Percentiles rank a stretch among this genome's conserved stretches.
Conservation (phyloP, 2,329 filamentous ascomycete genomes). For the Claviceps quebecensis region DNA sequence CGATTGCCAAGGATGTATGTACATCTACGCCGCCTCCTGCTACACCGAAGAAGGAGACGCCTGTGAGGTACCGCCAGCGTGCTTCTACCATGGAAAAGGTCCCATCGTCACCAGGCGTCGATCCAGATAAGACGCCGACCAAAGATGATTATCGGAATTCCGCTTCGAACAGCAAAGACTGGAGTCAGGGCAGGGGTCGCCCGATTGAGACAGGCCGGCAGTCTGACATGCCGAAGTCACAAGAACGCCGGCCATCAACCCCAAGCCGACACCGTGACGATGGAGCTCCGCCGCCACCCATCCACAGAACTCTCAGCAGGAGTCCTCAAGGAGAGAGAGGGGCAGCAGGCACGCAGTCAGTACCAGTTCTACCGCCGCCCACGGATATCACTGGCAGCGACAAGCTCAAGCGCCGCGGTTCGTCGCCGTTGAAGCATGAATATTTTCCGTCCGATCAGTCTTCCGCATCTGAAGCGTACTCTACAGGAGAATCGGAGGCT, state of each 20-base stretch:
- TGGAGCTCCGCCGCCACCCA: slow-evolving; percentile 40
- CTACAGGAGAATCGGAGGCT: slow-evolving; percentile 35
- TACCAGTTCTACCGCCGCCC: slow-evolving; percentile 10
- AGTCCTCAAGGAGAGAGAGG: slow-evolving; percentile 15
- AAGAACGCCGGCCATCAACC: slow-evolving; percentile 11
- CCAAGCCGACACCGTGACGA: slow-evolving; percentile 32
- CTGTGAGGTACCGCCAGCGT: slow-evolving; percentile 14
- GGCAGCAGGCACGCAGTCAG: slow-evolving; percentile 2
- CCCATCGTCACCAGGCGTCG: background rate
- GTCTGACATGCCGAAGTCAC: slow-evolving; percentile 17
- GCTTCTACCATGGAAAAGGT: background rate
- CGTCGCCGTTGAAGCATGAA: slow-evolving; percentile 92
- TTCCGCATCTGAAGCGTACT: slow-evolving; percentile 39
- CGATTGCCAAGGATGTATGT: slow-evolving; percentile 8
- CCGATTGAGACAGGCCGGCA: slow-evolving; percentile 24
- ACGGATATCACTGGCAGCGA: slow-evolving; percentile 28
- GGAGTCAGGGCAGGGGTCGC: slow-evolving; percentile 14
- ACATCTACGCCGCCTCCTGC: background rate
- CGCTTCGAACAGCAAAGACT: slow-evolving; percentile 8
- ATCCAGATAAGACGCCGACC: slow-evolving; percentile 6
- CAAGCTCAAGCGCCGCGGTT: slow-evolving; percentile 55
- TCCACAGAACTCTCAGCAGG: slow-evolving; percentile 32
- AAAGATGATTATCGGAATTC: slow-evolving; percentile 15
- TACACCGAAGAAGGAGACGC: slow-evolving; percentile 14
- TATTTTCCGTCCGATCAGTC: slow-evolving; percentile 71